Percentiles rank a stretch among this genome's conserved stretches.
Conservation (phyloP, 371 early-diverging fungal species). For the Blakeslea trispora region DNA sequence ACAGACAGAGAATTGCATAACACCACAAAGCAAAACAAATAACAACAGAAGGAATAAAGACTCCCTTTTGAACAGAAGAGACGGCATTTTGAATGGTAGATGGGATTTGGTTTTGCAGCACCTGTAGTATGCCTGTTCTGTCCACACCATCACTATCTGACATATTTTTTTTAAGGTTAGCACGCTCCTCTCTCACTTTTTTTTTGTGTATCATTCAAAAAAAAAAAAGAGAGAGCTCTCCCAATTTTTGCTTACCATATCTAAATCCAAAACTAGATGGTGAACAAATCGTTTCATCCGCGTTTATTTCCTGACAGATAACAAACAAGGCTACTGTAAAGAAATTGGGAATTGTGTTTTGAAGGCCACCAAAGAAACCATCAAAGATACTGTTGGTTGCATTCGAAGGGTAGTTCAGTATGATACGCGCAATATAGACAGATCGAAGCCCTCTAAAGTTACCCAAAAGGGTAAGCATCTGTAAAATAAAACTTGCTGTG, state of each 20-base stretch:
- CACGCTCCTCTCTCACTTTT: no score
- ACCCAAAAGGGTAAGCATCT: slow-evolving; percentile 17
- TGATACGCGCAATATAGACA: slow-evolving; percentile 17
- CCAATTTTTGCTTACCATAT: slow-evolving; percentile 11
- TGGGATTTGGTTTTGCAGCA: slow-evolving; percentile 15
- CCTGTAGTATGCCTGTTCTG: slow-evolving; percentile 13
- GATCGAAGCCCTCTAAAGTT: slow-evolving; percentile 21
- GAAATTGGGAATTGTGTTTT: slow-evolving; percentile 10
- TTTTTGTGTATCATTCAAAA: no score
- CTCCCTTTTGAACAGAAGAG: slow-evolving; percentile 17
- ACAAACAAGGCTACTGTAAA: slow-evolving; percentile 16
- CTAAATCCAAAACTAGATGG: slow-evolving; percentile 21
- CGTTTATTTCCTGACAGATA: slow-evolving; percentile 18
- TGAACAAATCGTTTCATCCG: slow-evolving; percentile 15
- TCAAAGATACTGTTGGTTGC: slow-evolving; percentile 1
- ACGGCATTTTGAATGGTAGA: slow-evolving; percentile 5
- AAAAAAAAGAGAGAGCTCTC: no score
- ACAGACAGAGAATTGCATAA: slow-evolving; percentile 10
- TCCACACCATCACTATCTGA: slow-evolving; percentile 5
- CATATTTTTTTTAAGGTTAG: no score
- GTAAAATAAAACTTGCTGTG: slow-evolving; percentile 25
- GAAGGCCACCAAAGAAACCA: background rate
- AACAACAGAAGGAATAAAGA: slow-evolving; percentile 22
- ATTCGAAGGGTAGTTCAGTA: slow-evolving; percentile 1
- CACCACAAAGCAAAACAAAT: slow-evolving; percentile 19